Evolutionary conservation across 805 yeast genomes (phyloP).

Genomic region (Candida berthetii): DNA sequence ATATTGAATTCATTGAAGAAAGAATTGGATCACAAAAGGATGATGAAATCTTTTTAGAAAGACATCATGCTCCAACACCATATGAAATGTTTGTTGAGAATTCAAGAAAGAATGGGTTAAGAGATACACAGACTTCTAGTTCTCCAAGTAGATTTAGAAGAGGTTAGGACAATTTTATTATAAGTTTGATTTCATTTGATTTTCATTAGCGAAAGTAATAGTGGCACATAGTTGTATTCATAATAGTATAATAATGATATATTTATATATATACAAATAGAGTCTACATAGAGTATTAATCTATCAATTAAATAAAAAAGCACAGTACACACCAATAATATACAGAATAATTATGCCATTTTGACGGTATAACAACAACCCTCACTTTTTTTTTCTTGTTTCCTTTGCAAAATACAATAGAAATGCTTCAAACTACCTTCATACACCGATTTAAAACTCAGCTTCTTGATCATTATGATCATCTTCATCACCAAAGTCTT

Average conservation of each 20-base stretch:
- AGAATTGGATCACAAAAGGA: constrained; percentile 6
- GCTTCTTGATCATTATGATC: constrained; percentile 50
- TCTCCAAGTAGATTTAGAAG: constrained; percentile 5
- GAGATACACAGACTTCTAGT: not conserved
- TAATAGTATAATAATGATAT: too few relatives aligned
- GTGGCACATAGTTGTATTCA: too few relatives aligned
- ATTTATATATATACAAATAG: not conserved
- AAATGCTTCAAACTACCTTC: not conserved
- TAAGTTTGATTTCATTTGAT: too few relatives aligned
- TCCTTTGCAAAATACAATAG: not conserved
- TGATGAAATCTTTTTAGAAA: constrained; percentile 27
- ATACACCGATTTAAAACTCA: constrained; percentile 34
- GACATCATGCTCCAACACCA: constrained; percentile 42
- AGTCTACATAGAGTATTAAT: too few relatives aligned
- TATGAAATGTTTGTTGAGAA: constrained; percentile 22
- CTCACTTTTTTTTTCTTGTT: not conserved
- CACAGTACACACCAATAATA: too few relatives aligned
- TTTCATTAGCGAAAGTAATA: too few relatives aligned
- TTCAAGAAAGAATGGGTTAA: constrained; percentile 2
- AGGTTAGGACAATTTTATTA: constrained; percentile 2
- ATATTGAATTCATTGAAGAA: constrained; percentile 3
- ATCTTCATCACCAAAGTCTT: constrained; percentile 41
- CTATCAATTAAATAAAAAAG: too few relatives aligned
- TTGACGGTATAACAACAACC: not conserved
- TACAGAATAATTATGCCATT: not conserved